Conservation (phyloP, 2,329 filamentous ascomycete species). For the Alternaria sp. region DNA sequence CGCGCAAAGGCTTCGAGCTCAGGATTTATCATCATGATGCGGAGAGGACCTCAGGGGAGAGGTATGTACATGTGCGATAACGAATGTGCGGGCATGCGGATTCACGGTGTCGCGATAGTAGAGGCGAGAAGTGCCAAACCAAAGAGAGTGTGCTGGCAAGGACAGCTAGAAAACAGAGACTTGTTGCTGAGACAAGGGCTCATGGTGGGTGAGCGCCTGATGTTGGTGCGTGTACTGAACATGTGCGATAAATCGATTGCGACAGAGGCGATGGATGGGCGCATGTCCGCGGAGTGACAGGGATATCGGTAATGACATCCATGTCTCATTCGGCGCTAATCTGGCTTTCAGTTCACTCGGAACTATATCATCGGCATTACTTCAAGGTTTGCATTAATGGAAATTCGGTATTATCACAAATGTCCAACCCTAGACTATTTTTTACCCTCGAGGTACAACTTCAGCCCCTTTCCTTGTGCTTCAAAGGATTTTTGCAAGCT, state of each 20-base stretch:
- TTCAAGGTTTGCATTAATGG: neutral
- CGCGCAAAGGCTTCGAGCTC: conserved; percentile 42
- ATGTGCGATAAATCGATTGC: conserved; percentile 18
- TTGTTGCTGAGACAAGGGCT: conserved; percentile 16
- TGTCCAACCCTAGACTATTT: neutral
- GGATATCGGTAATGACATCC: conserved; percentile 11
- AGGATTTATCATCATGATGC: conserved; percentile 15
- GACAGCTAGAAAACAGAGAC: conserved; percentile 1
- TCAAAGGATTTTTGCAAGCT: conserved; percentile 39
- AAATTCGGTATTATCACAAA: neutral
- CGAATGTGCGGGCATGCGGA: conserved; percentile 2
- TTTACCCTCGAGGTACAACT: conserved; percentile 26
- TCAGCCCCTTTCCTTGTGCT: conserved; percentile 41
- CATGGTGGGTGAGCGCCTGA: conserved; percentile 29
- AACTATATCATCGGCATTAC: neutral
- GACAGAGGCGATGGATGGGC: conserved; percentile 14
- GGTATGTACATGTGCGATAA: conserved; percentile 13
- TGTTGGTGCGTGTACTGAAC: conserved; percentile 23
- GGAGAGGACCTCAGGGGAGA: neutral
- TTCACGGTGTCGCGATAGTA: neutral
- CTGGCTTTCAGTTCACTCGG: neutral
- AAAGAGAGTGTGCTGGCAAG: conserved; percentile 7
- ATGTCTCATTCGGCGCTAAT: neutral
- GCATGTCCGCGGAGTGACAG: conserved; percentile 13
- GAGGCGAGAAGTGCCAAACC: neutral